Evolutionary conservation across 2,329 filamentous ascomycete species (phyloP), one percentile per base, ranked within the genome.

Genomic region (Passalora sequoiae): DNA sequence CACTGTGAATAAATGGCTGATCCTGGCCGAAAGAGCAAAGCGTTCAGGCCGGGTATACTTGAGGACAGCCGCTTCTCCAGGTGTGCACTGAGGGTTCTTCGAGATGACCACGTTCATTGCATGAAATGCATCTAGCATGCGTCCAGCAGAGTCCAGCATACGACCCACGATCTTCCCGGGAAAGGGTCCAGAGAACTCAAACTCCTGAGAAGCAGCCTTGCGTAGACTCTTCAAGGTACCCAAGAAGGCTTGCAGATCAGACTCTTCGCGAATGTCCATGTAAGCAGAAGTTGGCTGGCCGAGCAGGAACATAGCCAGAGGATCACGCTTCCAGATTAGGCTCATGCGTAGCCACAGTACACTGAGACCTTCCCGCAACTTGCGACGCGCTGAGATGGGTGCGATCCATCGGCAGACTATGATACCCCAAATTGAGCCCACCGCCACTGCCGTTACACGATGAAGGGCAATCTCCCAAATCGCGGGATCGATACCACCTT

Each of bases 281-380:
- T 94, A 97, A 43, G 70, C 58, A 53, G 58, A 59, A 16, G 52
- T 43, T 2, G 63, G 61, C 27, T 58, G 50, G 49, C 68, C 68
- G 2, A 65, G 60, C 1, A 73, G 61, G 10, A 95, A 75, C 5
- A 83, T 79, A 4, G 85, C 83, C 17, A 98, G 71, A 0, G 92
- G 92, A 6, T 94, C 91, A 32, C 89, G 81, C 68, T 91, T 94
- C 92, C 92, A 98, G 53, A 97, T 89, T 24, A 98, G 75, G 12
- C 89, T 87, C 81, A 98, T 89, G 46, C 94, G 86, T 5, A 98
- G 75, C 78, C 92, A 97, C 9, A 98, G 72, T n/a, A 95, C 74
- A 20, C 87, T 86, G 8, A 96, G 74, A 1, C 91, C 91, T 58
- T 94, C 84, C 60, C 92, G 88, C 57, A 97, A 82, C 66, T 94